phyloP scores from a whole-genome alignment of 116 monocot genomes.

The Phalaenopsis hybrid region DNA sequence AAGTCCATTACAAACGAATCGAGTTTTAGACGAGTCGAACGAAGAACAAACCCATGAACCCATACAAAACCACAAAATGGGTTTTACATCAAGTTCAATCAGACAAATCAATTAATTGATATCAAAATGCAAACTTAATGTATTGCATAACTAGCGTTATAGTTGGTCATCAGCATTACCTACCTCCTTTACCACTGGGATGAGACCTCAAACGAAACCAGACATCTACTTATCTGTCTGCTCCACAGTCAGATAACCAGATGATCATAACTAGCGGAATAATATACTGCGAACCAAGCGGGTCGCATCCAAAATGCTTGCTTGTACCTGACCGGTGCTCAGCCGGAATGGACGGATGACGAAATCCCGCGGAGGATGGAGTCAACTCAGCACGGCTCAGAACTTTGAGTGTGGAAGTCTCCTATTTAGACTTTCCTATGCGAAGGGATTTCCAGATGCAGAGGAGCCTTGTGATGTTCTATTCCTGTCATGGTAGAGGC shows the following conservation, averaged over 20 bases:
- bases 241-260: background rate
- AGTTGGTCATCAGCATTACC: no score
- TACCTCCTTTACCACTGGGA: background rate
- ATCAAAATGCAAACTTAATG: no score
- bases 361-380: background rate
- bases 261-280: background rate
- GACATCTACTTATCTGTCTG: background rate
- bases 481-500: background rate
- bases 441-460: conserved; percentile 10
- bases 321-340: no score
- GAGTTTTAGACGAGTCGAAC: background rate
- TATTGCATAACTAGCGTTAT: no score
- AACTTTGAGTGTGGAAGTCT: background rate
- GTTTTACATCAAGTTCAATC: background rate
- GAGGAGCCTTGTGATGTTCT: background rate
- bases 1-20: background rate
- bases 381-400: background rate
- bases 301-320: no score
- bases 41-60: background rate
- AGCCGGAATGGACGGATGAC: no score
- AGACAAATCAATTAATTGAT: no score
- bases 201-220: background rate
- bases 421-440: background rate
- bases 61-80: background rate
- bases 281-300: background rate